These are phyloP conservation scores for Leccinum uliginosum DNA, from an alignment of 768 basidiomycete species.

Conservation along the genomic window DNA sequence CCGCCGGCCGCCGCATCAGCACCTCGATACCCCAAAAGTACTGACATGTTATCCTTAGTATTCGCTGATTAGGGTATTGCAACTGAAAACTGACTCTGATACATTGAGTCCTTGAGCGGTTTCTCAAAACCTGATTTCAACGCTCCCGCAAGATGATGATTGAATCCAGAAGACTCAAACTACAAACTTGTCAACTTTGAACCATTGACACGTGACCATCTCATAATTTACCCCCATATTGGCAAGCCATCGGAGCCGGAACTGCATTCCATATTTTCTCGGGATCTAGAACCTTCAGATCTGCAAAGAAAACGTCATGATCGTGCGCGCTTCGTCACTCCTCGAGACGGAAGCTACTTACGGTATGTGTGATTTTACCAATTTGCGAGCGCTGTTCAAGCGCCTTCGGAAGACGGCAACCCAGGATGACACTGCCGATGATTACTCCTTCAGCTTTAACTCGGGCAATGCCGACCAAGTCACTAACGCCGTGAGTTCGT, in stretches of 20 bases:
- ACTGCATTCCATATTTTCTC: neutral
- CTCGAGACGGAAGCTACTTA: neutral
- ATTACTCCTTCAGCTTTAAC: neutral
- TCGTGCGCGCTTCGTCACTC: neutral
- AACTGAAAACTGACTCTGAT: neutral
- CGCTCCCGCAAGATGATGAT: neutral
- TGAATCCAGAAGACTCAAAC: too few species aligned
- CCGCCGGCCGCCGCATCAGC: too few species aligned
- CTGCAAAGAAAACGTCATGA: neutral
- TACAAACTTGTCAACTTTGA: neutral
- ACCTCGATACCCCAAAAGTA: neutral
- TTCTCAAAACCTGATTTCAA: neutral
- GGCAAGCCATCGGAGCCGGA: neutral
- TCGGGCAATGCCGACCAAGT: neutral
- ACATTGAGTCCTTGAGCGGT: neutral
- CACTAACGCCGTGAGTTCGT: neutral
- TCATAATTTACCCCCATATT: neutral
- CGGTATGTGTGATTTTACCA: neutral
- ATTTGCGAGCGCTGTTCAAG: neutral
- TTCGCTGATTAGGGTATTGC: neutral
- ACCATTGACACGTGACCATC: neutral
- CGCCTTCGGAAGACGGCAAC: neutral
- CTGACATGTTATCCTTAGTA: neutral
- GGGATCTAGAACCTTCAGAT: neutral
- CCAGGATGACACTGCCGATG: neutral